Evolutionary conservation across 1,284 basidiomycete species (phyloP).

Genomic region (Sanghuangporus baumii): DNA sequence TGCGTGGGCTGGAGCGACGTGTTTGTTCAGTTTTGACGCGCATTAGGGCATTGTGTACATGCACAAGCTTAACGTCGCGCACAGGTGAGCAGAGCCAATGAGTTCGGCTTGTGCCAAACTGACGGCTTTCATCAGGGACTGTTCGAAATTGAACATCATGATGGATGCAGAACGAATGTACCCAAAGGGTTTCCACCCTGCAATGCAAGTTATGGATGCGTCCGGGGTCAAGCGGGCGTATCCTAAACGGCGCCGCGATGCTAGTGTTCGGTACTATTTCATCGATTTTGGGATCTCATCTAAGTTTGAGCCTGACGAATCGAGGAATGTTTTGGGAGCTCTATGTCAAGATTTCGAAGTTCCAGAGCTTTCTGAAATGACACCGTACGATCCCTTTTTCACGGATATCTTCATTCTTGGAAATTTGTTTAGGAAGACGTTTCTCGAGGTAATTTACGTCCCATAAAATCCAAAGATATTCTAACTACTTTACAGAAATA

Average conservation of each 20-base stretch:
- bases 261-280: constrained; percentile 25
- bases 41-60: not conserved
- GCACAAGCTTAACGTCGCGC: not conserved
- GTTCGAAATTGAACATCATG: constrained; percentile 21
- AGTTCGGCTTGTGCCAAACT: not conserved
- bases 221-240: not conserved
- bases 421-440: not conserved
- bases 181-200: constrained; percentile 23
- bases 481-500: constrained; percentile 18
- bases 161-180: constrained; percentile 26
- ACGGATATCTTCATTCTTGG: constrained; percentile 10
- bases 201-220: constrained; percentile 4
- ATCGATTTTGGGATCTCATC: constrained; percentile 27
- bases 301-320: not conserved
- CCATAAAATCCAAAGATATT: not conserved
- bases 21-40: not conserved
- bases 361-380: constrained; percentile 1
- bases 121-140: not conserved
- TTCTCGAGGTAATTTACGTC: not conserved
- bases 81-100: not conserved
- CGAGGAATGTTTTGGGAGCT: not conserved
- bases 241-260: not conserved
- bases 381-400: constrained; percentile 1
- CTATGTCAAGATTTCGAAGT: not conserved
- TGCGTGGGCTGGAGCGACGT: not conserved